Conservation (phyloP, 176 grass and related monocot species). For the Hsuehochloa calcarea region DNA sequence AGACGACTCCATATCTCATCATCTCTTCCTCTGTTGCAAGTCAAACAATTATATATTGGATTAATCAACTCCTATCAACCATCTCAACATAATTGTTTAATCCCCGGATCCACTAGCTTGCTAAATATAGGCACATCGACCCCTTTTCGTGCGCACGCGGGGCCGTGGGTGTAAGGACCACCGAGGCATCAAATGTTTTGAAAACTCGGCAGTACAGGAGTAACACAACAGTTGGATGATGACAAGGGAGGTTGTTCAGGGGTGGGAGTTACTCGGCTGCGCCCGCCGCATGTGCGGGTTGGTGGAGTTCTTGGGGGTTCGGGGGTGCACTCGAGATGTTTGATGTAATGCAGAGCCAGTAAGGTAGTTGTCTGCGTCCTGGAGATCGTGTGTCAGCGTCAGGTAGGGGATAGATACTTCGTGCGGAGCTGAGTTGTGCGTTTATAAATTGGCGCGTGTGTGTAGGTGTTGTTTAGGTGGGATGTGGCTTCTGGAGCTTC, state of each 20-base stretch:
- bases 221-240: neutral
- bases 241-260: conserved; percentile 12
- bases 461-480: conserved; percentile 40
- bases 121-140: neutral
- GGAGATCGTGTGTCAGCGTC: conserved; percentile 30
- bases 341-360: conserved; percentile 20
- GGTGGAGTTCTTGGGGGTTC: neutral
- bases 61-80: neutral
- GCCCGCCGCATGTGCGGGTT: conserved; percentile 11
- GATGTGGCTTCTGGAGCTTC: conserved; percentile 21
- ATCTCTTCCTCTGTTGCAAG: neutral
- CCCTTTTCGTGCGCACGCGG: conserved; percentile 1
- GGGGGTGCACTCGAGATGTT: conserved; percentile 3
- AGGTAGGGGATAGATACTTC: conserved; percentile 6
- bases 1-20: neutral
- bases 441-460: neutral
- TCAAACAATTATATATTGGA: neutral
- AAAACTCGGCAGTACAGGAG: neutral
- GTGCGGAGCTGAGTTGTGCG: neutral
- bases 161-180: neutral
- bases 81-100: neutral
- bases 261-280: neutral
- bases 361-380: neutral
- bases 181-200: conserved; percentile 22
- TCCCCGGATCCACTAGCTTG: conserved; percentile 11